Base-by-base conservation (phyloP, 768 basidiomycete genomes). In the Glaciozyma antarctica region DNA sequence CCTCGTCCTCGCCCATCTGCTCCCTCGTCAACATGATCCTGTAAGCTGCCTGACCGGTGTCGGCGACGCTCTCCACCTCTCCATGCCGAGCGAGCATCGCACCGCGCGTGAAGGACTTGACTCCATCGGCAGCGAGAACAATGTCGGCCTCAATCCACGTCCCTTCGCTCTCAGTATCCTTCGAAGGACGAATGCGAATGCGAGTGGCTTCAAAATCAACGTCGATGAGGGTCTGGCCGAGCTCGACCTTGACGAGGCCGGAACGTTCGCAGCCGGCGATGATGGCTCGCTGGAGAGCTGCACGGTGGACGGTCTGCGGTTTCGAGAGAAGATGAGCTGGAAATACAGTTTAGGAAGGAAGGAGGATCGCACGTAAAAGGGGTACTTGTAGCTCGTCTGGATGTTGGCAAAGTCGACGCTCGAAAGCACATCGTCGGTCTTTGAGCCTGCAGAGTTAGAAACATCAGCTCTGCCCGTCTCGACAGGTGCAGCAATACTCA, bases 1-100 rank as follows among this genome's bases (percentile, higher is more conserved):
- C 76, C 3, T 77, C 75, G 60, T 79, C 77, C 24, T 72, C 71
- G 10, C 61, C 59, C 51, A 78, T 72, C 59, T 75, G 71, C 0
- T 73, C 72, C 43, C 78, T 70, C 7, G 64, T 72, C 22, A 79
- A 68, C 53, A 78, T 69, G 60, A 79, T 76, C 3, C 78, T 77
- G 70, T 80, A 80, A 21, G 78, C 76, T 0, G 78, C 76, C 60
- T 78, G 76, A n/a, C 78, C 79, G 0, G 78, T 77, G 61, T 78
- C 77, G 54, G 75, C 71, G 28, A 75, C 71, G 62, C 45, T 71
- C 65, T 76, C 78, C 13, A 62, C 66, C 43, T 76, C 73, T 13
- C 76, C 76, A 0, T 75, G 72, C 34, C 69, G 51, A n/a, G 72
- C 72, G 43, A 80, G 60, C 74, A 80, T 77, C 32, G 69, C 68